These are phyloP conservation scores for Sarocladium brachiariae DNA, from an alignment of 2,329 filamentous ascomycete species.

Conservation along the genomic window DNA sequence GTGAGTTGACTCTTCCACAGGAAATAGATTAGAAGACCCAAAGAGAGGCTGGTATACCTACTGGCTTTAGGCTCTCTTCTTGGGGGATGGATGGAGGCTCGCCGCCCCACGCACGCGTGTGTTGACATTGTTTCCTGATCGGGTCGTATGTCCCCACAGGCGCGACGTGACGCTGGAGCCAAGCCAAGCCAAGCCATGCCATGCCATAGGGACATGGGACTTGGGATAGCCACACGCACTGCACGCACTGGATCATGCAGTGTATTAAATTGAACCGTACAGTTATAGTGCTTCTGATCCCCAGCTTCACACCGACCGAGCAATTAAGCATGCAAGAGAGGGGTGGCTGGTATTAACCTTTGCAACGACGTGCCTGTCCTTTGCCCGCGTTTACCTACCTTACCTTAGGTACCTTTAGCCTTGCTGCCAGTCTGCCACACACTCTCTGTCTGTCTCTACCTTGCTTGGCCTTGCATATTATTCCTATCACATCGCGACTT, in stretches of 20 bases:
- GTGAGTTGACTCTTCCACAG: too few species aligned
- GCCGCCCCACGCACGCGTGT: constrained; percentile 20
- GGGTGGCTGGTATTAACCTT: constrained; percentile 3
- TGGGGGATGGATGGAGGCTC: not conserved
- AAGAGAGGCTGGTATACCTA: too few species aligned
- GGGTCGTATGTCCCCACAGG: constrained; percentile 19
- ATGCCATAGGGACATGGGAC: not conserved
- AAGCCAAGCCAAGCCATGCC: too few species aligned
- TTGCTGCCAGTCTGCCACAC: too few species aligned
- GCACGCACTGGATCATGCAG: not conserved
- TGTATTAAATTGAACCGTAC: not conserved
- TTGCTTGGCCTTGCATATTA: too few species aligned
- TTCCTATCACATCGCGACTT: constrained; percentile 3
- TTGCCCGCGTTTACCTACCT: not conserved
- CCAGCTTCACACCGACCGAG: not conserved
- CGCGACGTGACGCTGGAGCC: constrained; percentile 19
- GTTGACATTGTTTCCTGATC: constrained; percentile 29
- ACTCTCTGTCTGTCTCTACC: not conserved
- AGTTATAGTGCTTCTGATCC: not conserved
- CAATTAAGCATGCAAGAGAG: constrained; percentile 4
- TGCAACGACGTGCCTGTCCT: not conserved
- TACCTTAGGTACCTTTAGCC: not conserved
- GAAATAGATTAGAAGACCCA: not conserved
- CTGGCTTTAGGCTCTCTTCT: too few species aligned
- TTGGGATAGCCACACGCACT: constrained; percentile 1